Percentiles rank a stretch among this genome's conserved stretches.
phyloP scores from a whole-genome alignment of 2,329 filamentous ascomycete genomes.

The Epichloe gansuensis region DNA sequence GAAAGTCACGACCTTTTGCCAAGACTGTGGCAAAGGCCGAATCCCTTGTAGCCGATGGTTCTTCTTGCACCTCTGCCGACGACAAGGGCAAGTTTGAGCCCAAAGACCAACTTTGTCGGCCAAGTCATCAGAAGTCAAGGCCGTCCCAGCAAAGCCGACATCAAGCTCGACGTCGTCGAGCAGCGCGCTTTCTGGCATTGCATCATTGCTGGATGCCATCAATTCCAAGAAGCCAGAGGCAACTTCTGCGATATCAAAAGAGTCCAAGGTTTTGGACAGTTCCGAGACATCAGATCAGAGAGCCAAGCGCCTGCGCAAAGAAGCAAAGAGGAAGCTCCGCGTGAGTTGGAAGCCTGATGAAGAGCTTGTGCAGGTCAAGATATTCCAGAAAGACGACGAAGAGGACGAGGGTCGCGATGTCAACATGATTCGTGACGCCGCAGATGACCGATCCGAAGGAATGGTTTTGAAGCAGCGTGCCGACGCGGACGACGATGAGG shows the following conservation, averaged over 20 bases:
- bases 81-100: slow-evolving; percentile 20
- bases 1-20: slow-evolving; percentile 31
- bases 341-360: slow-evolving; percentile 60
- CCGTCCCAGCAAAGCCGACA: slow-evolving; percentile 3
- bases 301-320: slow-evolving; percentile 57
- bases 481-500: slow-evolving; percentile 38
- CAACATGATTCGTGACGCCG: slow-evolving; percentile 59
- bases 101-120: slow-evolving; percentile 11
- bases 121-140: slow-evolving; percentile 18
- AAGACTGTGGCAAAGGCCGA: slow-evolving; percentile 31
- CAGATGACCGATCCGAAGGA: slow-evolving; percentile 61
- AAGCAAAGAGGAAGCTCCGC: slow-evolving; percentile 55
- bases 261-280: slow-evolving; percentile 33
- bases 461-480: slow-evolving; percentile 51
- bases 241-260: slow-evolving; percentile 37
- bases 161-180: slow-evolving; percentile 9
- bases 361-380: slow-evolving; percentile 52
- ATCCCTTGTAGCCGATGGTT: slow-evolving; percentile 13
- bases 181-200: slow-evolving; percentile 35
- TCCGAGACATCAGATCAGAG: slow-evolving; percentile 58
- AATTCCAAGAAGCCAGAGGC: slow-evolving; percentile 29
- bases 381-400: slow-evolving; percentile 60
- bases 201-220: slow-evolving; percentile 40
- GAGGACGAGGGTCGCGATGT: slow-evolving; percentile 57
- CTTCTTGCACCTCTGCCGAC: slow-evolving; percentile 15